Evolutionary conservation across 2,329 filamentous ascomycete species (phyloP), one percentile per base, ranked within the genome.

Genomic region (Xylaria sp.): DNA sequence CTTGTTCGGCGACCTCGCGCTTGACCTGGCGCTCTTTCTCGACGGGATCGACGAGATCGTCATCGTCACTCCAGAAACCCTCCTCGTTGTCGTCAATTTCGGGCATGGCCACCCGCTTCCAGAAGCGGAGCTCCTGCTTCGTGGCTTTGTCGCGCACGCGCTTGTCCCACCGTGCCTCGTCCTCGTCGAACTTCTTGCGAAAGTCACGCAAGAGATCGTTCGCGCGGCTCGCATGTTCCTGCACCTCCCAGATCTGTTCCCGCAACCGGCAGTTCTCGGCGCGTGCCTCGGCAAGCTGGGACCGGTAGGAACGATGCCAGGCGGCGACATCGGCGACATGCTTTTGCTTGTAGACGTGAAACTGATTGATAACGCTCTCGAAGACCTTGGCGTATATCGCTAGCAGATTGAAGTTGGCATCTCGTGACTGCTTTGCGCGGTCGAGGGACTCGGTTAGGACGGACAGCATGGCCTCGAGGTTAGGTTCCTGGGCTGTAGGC

Each of bases 201-300:
- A 90, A 89, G 43, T 83, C 79, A 45, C 88, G 86, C 64, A 91
- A 79, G 67, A 81, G 78, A 66, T 86, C 85, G 74, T 90, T 90
- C 25, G 88, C 88, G 13, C 80, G 81, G 55, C 83, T 83, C 28
- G 89, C 89, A 72, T 87, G 85, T 46, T 84, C 83, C 74, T 90
- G 87, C 87, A 90, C 89, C 72, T 89, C 87, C 84, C 87, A 89
- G 73, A 91, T 89, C 78, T 90, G 87, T 73, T 89, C 87, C 60
- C 89, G 86, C 60, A 91, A 83, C 1, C 84, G 83, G 68, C 83
- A 83, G 74, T 91, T 91, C 80, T 90, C 89, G 71, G 86, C 86
- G 4, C 89, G 87, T 55, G 89, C 87, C 75, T 89, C 87, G 72
- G 88, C 87, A 43, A 91, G 84, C 79, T 91, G 89, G 30, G 84